A percentile compares a stretch with the other conserved stretches of the same genome.
phyloP scores from a whole-genome alignment of 371 early-diverging fungal species.

The Massospora cicadina region DNA sequence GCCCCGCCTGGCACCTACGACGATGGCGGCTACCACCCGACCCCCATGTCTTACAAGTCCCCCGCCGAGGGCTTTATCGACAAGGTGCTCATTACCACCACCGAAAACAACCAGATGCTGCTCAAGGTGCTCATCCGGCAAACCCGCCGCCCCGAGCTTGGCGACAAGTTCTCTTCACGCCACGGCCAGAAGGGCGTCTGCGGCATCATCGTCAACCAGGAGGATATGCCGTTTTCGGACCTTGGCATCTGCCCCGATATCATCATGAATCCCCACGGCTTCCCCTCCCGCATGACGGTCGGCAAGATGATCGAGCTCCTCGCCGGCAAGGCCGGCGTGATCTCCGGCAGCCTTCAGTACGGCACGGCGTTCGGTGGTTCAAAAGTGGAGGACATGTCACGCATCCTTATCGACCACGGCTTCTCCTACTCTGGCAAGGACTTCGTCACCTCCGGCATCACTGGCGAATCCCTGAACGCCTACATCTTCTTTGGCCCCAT shows the following conservation, averaged over 20 bases:
- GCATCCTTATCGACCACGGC: slow-evolving; percentile 83
- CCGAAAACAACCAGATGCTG: slow-evolving; percentile 81
- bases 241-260: slow-evolving; percentile 93
- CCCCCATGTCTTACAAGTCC: slow-evolving; percentile 75
- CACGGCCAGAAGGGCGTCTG: slow-evolving; percentile 99
- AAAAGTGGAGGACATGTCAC: slow-evolving; percentile 92
- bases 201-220: slow-evolving; percentile 92
- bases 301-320: slow-evolving; percentile 99
- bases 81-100: slow-evolving; percentile 68
- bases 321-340: slow-evolving; percentile 95
- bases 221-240: slow-evolving; percentile 99
- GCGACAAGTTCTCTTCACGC: slow-evolving; percentile 99
- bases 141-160: slow-evolving; percentile 95
- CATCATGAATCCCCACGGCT: slow-evolving; percentile 99
- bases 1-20: slow-evolving; percentile 20
- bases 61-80: slow-evolving; percentile 68
- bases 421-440: slow-evolving; percentile 99
- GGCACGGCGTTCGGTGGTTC: slow-evolving; percentile 96
- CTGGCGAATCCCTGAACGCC: slow-evolving; percentile 84
- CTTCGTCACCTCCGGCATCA: slow-evolving; percentile 83
- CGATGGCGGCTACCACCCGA: slow-evolving; percentile 42
- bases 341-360: slow-evolving; percentile 89
- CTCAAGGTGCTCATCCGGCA: slow-evolving; percentile 94
- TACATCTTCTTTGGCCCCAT: slow-evolving; percentile 98
- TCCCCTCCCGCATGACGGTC: slow-evolving; percentile 99